Evolutionary conservation across 2,329 filamentous ascomycete genomes (phyloP).

Genomic region (Monosporascus sp.): DNA sequence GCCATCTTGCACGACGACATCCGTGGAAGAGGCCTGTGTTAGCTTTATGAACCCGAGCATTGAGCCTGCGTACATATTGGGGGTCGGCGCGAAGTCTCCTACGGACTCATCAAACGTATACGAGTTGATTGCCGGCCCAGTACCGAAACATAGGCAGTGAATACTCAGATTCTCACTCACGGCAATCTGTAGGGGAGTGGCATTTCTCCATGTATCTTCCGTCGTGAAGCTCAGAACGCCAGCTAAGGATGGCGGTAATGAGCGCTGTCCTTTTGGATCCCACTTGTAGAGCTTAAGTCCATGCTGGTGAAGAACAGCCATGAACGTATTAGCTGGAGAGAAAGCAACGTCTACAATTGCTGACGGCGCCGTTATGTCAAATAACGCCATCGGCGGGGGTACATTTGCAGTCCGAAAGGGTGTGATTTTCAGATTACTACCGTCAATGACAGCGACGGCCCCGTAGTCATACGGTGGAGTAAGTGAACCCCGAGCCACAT

Average conservation of each 20-base stretch:
- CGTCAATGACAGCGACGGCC: slow-evolving; percentile 79
- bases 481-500: slow-evolving; percentile 63
- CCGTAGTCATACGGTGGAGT: slow-evolving; percentile 71
- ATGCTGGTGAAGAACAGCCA: slow-evolving; percentile 67
- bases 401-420: slow-evolving; percentile 79
- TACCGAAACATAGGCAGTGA: slow-evolving; percentile 21
- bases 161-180: slow-evolving; percentile 23
- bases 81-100: slow-evolving; percentile 14
- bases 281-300: slow-evolving; percentile 67
- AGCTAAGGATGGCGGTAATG: slow-evolving; percentile 37
- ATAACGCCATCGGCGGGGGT: slow-evolving; percentile 87
- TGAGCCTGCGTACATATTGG: slow-evolving; percentile 21
- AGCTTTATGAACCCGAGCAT: slow-evolving; percentile 26
- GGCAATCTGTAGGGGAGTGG: slow-evolving; percentile 24
- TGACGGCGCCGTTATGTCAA: slow-evolving; percentile 59
- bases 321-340: slow-evolving; percentile 54
- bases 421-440: slow-evolving; percentile 72
- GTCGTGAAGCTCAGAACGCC: slow-evolving; percentile 34
- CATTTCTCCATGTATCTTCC: slow-evolving; percentile 14
- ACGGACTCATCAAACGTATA: slow-evolving; percentile 15
- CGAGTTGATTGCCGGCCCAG: slow-evolving; percentile 18
- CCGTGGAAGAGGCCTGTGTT: slow-evolving; percentile 23
- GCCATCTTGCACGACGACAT: slow-evolving; percentile 38
- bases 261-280: slow-evolving; percentile 53
- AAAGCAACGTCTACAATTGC: slow-evolving; percentile 72